A percentile compares a stretch with the other conserved stretches of the same genome.
Evolutionary conservation across 108 stramenopile genomes (phyloP).

Genomic region (Fragilaria crotonensis): DNA sequence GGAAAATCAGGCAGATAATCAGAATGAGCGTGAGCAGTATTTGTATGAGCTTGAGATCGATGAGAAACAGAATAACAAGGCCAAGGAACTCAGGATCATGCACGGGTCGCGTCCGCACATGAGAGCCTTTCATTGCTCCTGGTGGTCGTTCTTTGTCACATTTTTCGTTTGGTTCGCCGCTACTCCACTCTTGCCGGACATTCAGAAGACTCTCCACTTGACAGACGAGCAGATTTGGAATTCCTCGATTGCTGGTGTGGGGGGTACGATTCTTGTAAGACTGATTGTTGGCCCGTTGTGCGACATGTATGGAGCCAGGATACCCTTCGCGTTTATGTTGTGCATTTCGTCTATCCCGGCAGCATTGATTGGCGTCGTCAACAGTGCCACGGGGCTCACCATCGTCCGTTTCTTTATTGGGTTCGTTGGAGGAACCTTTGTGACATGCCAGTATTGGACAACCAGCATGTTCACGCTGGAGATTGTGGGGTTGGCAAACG

Average conservation of each 20-base stretch:
- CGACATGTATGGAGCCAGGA: conserved; percentile 65
- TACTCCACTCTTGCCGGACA: conserved; percentile 41
- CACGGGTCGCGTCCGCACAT: conserved; percentile 88
- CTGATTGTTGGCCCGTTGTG: conserved; percentile 69
- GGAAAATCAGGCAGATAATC: too few relatives aligned
- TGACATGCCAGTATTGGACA: conserved; percentile 90
- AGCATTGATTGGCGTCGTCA: conserved; percentile 73
- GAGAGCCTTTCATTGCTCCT: conserved; percentile 80
- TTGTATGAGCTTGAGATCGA: too few relatives aligned
- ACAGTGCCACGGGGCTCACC: conserved; percentile 52
- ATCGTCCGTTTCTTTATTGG: conserved; percentile 78
- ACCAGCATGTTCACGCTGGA: conserved; percentile 80
- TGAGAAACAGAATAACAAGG: too few relatives aligned
- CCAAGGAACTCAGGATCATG: too few relatives aligned
- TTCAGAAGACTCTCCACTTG: conserved; percentile 38
- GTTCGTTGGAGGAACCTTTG: conserved; percentile 79
- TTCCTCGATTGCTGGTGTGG: conserved; percentile 41
- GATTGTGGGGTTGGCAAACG: conserved; percentile 87
- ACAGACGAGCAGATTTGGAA: conserved; percentile 54
- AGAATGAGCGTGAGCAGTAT: too few relatives aligned
- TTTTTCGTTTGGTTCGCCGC: conserved; percentile 8
- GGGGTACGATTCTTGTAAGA: conserved; percentile 49
- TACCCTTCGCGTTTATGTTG: conserved; percentile 32
- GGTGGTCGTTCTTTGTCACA: conserved; percentile 30
- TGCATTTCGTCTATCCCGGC: conserved; percentile 62